A percentile compares a stretch with the other conserved stretches of the same genome.
Conservation (phyloP, 257 asterid species). For the Solanum clarkiae region DNA sequence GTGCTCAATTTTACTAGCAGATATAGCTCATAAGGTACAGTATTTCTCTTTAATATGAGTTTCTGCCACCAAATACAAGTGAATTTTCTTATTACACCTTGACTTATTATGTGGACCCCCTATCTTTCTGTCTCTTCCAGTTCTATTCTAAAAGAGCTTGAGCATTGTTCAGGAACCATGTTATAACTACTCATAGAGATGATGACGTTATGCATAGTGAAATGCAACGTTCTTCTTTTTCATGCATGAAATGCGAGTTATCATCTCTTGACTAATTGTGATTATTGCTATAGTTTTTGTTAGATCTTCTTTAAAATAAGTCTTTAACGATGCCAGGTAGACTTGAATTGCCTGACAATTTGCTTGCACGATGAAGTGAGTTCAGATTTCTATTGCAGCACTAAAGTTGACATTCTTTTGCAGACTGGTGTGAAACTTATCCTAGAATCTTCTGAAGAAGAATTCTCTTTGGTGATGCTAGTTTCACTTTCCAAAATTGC, state of each 20-base stretch:
- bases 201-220: not conserved
- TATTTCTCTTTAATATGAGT: conserved; percentile 9
- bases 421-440: conserved; percentile 73
- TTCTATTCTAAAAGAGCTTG: not conserved
- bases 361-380: conserved; percentile 5
- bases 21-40: conserved; percentile 66
- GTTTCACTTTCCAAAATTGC: conserved; percentile 80
- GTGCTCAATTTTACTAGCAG: conserved; percentile 49
- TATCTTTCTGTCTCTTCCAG: not conserved
- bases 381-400: conserved; percentile 2
- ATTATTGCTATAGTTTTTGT: not conserved
- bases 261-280: not conserved
- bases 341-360: not conserved
- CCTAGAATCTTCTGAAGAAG: conserved; percentile 54
- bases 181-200: not conserved
- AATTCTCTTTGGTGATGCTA: conserved; percentile 52
- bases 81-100: not conserved
- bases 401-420: conserved; percentile 8
- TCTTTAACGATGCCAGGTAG: not conserved
- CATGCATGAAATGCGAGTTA: not conserved
- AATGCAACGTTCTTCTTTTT: not conserved
- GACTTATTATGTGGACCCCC: not conserved
- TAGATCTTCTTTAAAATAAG: not conserved
- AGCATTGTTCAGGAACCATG: not conserved
- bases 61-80: not conserved